phyloP scores from a whole-genome alignment of 495 filamentous ascomycete species.

The Penicillium simplicissimum region DNA sequence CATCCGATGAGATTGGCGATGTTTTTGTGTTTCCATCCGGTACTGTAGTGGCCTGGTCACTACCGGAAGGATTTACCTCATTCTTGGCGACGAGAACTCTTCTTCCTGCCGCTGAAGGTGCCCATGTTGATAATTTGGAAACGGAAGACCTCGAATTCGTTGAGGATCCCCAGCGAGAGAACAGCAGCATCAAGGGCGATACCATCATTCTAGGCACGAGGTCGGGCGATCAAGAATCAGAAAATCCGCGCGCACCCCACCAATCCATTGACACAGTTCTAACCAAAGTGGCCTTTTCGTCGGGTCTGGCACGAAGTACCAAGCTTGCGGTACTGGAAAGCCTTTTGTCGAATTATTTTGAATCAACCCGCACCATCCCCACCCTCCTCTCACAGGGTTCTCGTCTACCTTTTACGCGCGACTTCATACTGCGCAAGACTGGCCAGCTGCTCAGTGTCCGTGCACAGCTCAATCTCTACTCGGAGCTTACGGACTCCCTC shows the following conservation, averaged over 20 bases:
- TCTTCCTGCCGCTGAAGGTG: constrained; percentile 71
- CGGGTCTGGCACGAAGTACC: constrained; percentile 90
- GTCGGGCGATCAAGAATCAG: constrained; percentile 18
- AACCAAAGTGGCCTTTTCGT: constrained; percentile 95
- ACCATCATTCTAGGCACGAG: constrained; percentile 87
- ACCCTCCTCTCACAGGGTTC: constrained; percentile 65
- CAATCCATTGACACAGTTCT: constrained; percentile 72
- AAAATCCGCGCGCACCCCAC: constrained; percentile 19
- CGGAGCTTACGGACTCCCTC: constrained; percentile 90
- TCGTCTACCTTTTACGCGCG: constrained; percentile 67
- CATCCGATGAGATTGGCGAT: constrained; percentile 70
- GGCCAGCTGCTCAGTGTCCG: constrained; percentile 89
- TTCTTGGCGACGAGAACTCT: constrained; percentile 73
- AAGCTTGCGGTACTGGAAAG: constrained; percentile 93
- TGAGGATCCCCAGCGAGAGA: constrained; percentile 71
- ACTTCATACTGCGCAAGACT: constrained; percentile 87
- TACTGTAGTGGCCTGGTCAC: constrained; percentile 88
- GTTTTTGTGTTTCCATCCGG: constrained; percentile 97
- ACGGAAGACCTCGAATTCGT: constrained; percentile 88
- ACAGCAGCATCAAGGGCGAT: constrained; percentile 81
- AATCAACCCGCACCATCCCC: constrained; percentile 78
- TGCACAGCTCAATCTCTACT: constrained; percentile 94
- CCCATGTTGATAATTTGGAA: constrained; percentile 68
- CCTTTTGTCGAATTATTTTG: constrained; percentile 78
- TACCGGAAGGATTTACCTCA: constrained; percentile 68